Percentiles rank a stretch among this genome's conserved stretches.
Conservation (phyloP, 1,284 basidiomycete genomes). For the Calocybe gambosa region DNA sequence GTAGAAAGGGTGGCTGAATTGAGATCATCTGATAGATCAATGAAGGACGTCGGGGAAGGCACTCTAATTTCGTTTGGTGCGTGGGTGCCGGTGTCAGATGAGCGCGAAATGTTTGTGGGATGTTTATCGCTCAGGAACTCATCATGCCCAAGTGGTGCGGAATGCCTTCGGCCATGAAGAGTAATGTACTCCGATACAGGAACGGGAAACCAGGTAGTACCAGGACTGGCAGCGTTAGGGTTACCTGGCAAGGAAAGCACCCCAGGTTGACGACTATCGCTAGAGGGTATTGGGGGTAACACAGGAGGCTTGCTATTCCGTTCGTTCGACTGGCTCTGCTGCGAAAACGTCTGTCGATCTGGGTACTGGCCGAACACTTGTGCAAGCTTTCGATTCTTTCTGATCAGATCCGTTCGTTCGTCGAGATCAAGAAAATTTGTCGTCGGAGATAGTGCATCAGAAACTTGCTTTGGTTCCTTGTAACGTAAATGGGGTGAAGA, state of each 20-base stretch:
- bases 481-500: conserved; percentile 13
- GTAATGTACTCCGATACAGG: conserved; percentile 5
- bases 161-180: conserved; percentile 41
- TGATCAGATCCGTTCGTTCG: conserved; percentile 66
- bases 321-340: conserved; percentile 22
- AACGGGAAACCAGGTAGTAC: conserved; percentile 15
- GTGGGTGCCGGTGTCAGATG: conserved; percentile 13
- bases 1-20: conserved; percentile 21
- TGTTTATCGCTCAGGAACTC: conserved; percentile 24
- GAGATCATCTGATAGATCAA: conserved; percentile 59
- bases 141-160: conserved; percentile 36
- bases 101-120: neutral
- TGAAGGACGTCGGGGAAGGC: conserved; percentile 48
- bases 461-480: conserved; percentile 3
- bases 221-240: conserved; percentile 15
- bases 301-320: conserved; percentile 14
- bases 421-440: conserved; percentile 61
- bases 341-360: conserved; percentile 28
- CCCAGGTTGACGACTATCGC: conserved; percentile 28
- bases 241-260: conserved; percentile 37
- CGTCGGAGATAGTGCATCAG: conserved; percentile 40
- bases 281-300: conserved; percentile 19
- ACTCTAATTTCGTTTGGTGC: conserved; percentile 18
- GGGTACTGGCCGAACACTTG: conserved; percentile 70
- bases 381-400: conserved; percentile 71